phyloP scores from a whole-genome alignment of 108 stramenopile species.

The Nitzschia palea region DNA sequence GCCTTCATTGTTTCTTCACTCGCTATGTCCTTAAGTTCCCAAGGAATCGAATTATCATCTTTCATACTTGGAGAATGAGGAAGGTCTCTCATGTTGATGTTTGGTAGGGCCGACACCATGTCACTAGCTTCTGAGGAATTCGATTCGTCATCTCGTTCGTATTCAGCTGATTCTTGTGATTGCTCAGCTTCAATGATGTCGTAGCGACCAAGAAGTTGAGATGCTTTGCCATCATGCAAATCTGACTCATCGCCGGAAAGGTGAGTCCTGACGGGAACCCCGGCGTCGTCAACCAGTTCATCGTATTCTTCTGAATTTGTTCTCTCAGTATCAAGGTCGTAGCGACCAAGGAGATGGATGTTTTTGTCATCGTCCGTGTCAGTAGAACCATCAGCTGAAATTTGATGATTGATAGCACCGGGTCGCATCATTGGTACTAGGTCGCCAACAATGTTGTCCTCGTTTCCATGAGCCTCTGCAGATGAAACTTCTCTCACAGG shows the following conservation, averaged over 20 bases:
- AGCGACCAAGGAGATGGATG: background rate
- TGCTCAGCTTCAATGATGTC: slow-evolving; percentile 2
- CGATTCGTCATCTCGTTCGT: background rate
- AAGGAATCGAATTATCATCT: slow-evolving; percentile 14
- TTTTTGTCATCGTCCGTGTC: background rate
- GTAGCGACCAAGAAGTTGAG: background rate
- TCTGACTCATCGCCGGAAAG: background rate
- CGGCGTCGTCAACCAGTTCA: slow-evolving; percentile 13
- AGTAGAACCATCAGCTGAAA: too few species aligned
- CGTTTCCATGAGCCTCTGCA: background rate
- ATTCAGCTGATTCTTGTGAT: background rate
- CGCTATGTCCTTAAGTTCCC: slow-evolving; percentile 30
- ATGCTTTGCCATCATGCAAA: background rate
- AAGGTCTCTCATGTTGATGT: slow-evolving; percentile 3
- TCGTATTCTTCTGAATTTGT: background rate
- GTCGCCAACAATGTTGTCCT: background rate
- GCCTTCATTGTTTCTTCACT: slow-evolving; percentile 39
- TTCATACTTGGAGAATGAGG: slow-evolving; percentile 27
- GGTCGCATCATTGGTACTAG: too few species aligned
- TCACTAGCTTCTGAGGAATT: slow-evolving; percentile 3
- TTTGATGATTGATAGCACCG: too few species aligned
- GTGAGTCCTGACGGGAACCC: slow-evolving; percentile 11
- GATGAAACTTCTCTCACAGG: slow-evolving; percentile 14
- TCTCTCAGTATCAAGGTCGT: background rate
- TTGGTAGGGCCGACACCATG: background rate